Evolutionary conservation across 441 rosid genomes (phyloP).

Genomic region (Pelargonium fulgidum): DNA sequence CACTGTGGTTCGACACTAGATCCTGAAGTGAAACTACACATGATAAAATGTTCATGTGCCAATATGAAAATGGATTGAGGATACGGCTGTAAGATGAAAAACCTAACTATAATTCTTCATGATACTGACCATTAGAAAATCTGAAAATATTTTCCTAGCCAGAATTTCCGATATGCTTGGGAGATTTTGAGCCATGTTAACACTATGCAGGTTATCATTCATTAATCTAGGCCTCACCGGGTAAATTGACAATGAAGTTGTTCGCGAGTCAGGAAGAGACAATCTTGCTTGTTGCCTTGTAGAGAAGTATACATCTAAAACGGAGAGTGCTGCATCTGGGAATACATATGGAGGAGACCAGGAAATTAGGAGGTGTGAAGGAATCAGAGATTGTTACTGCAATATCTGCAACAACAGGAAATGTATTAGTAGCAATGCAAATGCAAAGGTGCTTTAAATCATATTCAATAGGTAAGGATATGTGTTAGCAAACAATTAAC

Average conservation of each 20-base stretch:
- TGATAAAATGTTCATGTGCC: not conserved
- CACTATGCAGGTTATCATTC: constrained; percentile 40
- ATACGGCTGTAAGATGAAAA: not conserved
- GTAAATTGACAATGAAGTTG: constrained; percentile 22
- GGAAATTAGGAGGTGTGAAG: constrained; percentile 35
- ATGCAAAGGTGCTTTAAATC: constrained; percentile 4
- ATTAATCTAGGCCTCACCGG: constrained; percentile 41
- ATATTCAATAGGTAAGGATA: constrained; percentile 10
- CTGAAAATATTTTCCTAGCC: not conserved
- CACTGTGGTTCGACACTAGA: no score
- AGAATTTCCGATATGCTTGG: constrained; percentile 37
- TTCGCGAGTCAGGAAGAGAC: constrained; percentile 9
- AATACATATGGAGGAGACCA: constrained; percentile 30
- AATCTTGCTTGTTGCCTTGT: constrained; percentile 15
- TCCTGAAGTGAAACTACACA: no score
- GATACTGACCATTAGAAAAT: not conserved
- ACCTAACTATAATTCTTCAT: not conserved
- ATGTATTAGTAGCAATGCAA: constrained; percentile 3
- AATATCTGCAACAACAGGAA: constrained; percentile 45
- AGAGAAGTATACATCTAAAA: constrained; percentile 11
- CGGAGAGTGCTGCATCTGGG: constrained; percentile 22
- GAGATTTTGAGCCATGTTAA: constrained; percentile 34
- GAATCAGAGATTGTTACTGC: constrained; percentile 36
- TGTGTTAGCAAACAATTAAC: not conserved
- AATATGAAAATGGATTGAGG: not conserved